Evolutionary conservation across 331 rosid species (phyloP).

Genomic region (Ulmus americana): DNA sequence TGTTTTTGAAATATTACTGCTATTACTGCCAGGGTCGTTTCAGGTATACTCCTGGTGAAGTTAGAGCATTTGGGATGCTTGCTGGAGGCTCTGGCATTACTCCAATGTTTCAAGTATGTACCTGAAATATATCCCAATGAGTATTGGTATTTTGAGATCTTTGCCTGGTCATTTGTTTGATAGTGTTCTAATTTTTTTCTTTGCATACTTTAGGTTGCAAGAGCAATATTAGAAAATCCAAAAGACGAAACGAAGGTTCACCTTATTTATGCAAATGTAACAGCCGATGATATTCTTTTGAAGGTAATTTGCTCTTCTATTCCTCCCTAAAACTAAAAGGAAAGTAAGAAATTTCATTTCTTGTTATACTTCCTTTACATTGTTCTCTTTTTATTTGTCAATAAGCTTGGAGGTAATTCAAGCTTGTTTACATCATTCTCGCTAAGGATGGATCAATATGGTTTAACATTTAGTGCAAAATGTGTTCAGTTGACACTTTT

Average conservation of each 20-base stretch:
- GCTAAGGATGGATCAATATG: background rate
- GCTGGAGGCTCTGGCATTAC: constrained; percentile 99
- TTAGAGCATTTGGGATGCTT: constrained; percentile 95
- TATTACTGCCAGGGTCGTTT: constrained; percentile 72
- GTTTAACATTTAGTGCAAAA: background rate
- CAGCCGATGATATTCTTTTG: constrained; percentile 78
- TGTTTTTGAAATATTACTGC: constrained; percentile 20
- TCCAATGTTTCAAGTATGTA: constrained; percentile 90
- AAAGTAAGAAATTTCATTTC: background rate
- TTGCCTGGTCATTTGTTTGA: constrained; percentile 2
- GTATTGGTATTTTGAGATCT: background rate
- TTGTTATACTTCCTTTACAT: background rate
- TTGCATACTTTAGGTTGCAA: constrained; percentile 57
- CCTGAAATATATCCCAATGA: constrained; percentile 1
- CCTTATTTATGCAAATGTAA: constrained; percentile 90
- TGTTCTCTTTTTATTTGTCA: background rate
- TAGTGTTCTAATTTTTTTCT: constrained; percentile 8
- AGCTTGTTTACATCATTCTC: background rate
- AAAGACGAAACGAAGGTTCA: constrained; percentile 79
- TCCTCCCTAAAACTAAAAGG: background rate
- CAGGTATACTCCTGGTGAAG: constrained; percentile 77
- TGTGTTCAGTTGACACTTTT: background rate
- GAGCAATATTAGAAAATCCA: constrained; percentile 89
- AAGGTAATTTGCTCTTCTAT: constrained; percentile 47
- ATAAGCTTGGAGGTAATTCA: background rate